A percentile compares a stretch with the other conserved stretches of the same genome.
These are phyloP conservation scores for Fusarium avenaceum DNA, from an alignment of 2,329 filamentous ascomycete genomes.

Conservation along the genomic window DNA sequence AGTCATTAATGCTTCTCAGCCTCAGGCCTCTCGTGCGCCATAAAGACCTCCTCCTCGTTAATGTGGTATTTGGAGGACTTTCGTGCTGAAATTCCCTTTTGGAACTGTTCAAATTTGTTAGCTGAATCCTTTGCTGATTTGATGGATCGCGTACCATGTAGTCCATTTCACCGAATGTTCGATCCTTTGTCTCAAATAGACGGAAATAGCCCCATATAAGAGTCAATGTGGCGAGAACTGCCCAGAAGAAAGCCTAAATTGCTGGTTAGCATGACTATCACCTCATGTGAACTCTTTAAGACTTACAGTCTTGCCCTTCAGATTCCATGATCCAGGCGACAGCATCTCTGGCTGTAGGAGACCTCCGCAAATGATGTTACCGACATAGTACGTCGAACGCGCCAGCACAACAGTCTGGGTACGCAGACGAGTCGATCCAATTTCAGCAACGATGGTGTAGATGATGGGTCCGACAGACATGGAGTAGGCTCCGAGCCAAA, in stretches of 20 bases:
- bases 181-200: conserved; percentile 60
- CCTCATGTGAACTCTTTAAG: neutral
- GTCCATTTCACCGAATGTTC: conserved; percentile 62
- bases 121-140: neutral
- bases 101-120: conserved; percentile 48
- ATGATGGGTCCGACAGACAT: conserved; percentile 61
- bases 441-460: conserved; percentile 60
- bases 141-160: conserved; percentile 52
- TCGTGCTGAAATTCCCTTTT: conserved; percentile 55
- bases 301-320: conserved; percentile 56
- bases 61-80: conserved; percentile 56
- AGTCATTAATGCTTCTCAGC: conserved; percentile 32
- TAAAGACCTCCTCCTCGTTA: conserved; percentile 53
- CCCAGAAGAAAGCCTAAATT: conserved; percentile 60
- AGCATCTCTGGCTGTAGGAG: conserved; percentile 57
- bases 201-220: conserved; percentile 60
- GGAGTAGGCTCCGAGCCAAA: conserved; percentile 61
- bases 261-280: conserved; percentile 16
- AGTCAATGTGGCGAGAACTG: conserved; percentile 54
- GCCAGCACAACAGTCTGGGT: conserved; percentile 60
- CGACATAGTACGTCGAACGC: conserved; percentile 57
- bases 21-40: conserved; percentile 33
- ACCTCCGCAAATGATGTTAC: conserved; percentile 58
- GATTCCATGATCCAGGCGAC: conserved; percentile 57
- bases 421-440: conserved; percentile 58